Percentiles rank a stretch among this genome's conserved stretches.
phyloP scores from a whole-genome alignment of 1,139 yeast species.

The Hansenula lynferdii region DNA sequence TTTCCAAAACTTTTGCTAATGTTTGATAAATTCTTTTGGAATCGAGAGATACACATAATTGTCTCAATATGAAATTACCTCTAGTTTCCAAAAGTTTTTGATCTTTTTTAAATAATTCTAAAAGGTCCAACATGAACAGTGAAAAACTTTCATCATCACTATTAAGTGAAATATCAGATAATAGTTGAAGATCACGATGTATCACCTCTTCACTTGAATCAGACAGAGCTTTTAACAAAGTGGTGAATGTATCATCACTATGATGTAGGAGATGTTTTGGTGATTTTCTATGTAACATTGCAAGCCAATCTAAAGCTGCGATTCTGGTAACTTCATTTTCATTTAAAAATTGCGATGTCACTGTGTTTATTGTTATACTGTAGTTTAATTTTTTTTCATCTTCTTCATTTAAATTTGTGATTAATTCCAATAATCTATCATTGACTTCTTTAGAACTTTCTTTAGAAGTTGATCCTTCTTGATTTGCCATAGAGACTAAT shows the following conservation, averaged over 20 bases:
- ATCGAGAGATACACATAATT: slow-evolving; percentile 74
- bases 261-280: slow-evolving; percentile 57
- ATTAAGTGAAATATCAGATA: slow-evolving; percentile 75
- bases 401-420: slow-evolving; percentile 28
- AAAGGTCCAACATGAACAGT: slow-evolving; percentile 67
- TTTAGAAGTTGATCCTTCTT: slow-evolving; percentile 38
- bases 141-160: slow-evolving; percentile 77
- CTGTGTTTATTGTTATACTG: slow-evolving; percentile 52
- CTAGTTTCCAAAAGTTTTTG: slow-evolving; percentile 58
- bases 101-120: slow-evolving; percentile 66
- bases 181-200: slow-evolving; percentile 65
- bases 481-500: slow-evolving; percentile 52
- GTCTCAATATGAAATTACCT: slow-evolving; percentile 82
- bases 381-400: slow-evolving; percentile 44
- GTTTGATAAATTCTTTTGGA: slow-evolving; percentile 83
- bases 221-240: slow-evolving; percentile 72
- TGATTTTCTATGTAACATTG: slow-evolving; percentile 71
- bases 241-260: slow-evolving; percentile 67
- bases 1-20: slow-evolving; percentile 69
- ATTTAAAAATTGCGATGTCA: slow-evolving; percentile 56
- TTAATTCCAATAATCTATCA: slow-evolving; percentile 41
- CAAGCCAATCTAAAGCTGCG: slow-evolving; percentile 89
- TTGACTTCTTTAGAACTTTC: slow-evolving; percentile 54
- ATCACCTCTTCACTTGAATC: slow-evolving; percentile 88
- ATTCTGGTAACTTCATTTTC: slow-evolving; percentile 80